These are phyloP conservation scores for Blastobotrys indianensis DNA, from an alignment of 1,139 yeast genomes.

Conservation along the genomic window DNA sequence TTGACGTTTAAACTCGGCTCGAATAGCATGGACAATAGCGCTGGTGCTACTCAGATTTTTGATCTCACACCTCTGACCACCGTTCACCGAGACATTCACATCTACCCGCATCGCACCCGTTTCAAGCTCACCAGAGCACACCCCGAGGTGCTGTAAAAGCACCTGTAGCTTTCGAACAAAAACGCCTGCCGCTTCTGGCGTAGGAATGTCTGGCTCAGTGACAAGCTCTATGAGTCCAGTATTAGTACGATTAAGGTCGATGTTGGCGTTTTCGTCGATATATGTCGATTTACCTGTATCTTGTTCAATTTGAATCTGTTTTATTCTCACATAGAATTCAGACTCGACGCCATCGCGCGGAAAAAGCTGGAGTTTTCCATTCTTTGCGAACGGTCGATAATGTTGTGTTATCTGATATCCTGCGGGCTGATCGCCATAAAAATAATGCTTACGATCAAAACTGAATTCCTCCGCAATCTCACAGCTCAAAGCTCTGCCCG, in stretches of 20 bases:
- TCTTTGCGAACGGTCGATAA: constrained; percentile 68
- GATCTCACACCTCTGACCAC: constrained; percentile 69
- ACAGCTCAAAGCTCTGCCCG: constrained; percentile 68
- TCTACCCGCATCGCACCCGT: constrained; percentile 95
- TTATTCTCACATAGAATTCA: constrained; percentile 40
- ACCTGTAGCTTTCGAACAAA: constrained; percentile 79
- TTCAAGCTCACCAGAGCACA: constrained; percentile 87
- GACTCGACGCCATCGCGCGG: constrained; percentile 48
- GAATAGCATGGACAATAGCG: constrained; percentile 72
- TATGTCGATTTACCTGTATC: constrained; percentile 86
- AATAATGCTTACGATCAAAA: constrained; percentile 92
- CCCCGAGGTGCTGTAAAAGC: constrained; percentile 57
- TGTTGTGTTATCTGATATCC: constrained; percentile 96
- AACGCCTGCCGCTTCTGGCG: constrained; percentile 61
- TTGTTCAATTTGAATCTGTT: constrained; percentile 83
- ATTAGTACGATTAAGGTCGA: constrained; percentile 82
- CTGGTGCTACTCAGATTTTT: constrained; percentile 83
- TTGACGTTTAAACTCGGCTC: constrained; percentile 72
- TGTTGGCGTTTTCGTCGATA: constrained; percentile 36
- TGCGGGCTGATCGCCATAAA: constrained; percentile 92
- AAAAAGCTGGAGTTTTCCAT: constrained; percentile 51
- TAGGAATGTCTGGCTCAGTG: constrained; percentile 79
- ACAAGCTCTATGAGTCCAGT: constrained; percentile 87
- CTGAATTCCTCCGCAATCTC: constrained; percentile 50
- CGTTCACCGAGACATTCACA: constrained; percentile 76